Base-by-base conservation (phyloP, 495 filamentous ascomycete genomes). In the Xylaria telfairii region DNA sequence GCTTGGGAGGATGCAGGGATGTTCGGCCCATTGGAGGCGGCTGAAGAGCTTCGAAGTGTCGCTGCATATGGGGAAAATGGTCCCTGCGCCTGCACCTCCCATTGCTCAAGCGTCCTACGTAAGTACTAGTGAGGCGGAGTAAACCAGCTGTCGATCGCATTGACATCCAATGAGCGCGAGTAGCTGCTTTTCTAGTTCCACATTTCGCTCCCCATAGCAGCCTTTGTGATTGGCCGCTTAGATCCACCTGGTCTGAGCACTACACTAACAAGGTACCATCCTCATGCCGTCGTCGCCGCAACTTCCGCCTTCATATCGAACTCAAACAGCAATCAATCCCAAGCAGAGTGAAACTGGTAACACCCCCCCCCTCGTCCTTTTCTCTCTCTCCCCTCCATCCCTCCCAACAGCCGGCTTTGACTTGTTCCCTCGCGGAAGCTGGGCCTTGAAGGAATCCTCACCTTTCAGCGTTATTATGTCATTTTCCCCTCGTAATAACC, bases 71-170 rank as follows among this genome's bases (percentile, higher is more conserved):
- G 65, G 42, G 42, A 42, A n/a, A 30, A 46, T 46, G 53, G 54
- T 63, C 57, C 42, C 41, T 69, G 67, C 67, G 24, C 67, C 28
- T 56, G 64, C 64, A 57, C 21, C 7, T 44, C 49, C 65, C n/a
- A 67, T 42, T 67, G 56, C 67, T 51, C 42, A 10, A 64, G 44
- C 34, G 28, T 59, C 51, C 19, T 46, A 53, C 32, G 63, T 67
- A 53, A 21, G 63, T 67, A 49, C 42, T 51, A 71, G 61, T 71
- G 69, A 71, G 69, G 69, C 69, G 69, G 69, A 67, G 64, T 44
- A 67, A 37, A 53, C 42, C 42, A 70, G 60, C 68, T 56, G 68
- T 53, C 44, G 34, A 54, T 67, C 28, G 39, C 53, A 57, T 47
- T 65, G 39, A 49, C 13, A 3, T 51, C 67, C 56, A 69, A 66